phyloP scores from a whole-genome alignment of 176 grass and related monocot species.

The Triticum timopheevii region DNA sequence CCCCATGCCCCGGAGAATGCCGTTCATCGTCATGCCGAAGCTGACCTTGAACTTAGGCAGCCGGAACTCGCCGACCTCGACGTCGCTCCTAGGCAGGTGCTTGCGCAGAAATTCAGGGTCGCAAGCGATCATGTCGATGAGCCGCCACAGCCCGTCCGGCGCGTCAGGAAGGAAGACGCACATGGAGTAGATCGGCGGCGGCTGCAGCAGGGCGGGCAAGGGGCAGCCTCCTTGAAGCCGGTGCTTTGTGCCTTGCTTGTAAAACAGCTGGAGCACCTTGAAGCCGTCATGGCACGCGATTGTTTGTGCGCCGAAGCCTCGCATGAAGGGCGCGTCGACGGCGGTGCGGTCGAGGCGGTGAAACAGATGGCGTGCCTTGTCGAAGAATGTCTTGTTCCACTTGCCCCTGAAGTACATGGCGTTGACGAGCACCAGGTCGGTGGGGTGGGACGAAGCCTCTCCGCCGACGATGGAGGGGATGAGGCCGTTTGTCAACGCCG shows the following conservation, averaged over 20 bases:
- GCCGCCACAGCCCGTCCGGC: neutral
- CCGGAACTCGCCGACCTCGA: neutral
- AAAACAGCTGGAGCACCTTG: neutral
- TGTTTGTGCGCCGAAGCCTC: neutral
- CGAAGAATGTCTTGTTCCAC: neutral
- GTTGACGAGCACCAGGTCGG: neutral
- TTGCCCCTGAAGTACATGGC: neutral
- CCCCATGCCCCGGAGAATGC: neutral
- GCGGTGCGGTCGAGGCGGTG: too few species aligned
- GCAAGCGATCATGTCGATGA: neutral
- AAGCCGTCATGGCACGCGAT: neutral
- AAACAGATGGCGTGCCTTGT: neutral
- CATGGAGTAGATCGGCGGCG: neutral
- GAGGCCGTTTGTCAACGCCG: neutral
- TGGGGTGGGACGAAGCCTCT: neutral
- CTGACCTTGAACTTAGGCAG: neutral
- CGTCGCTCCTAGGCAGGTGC: neutral
- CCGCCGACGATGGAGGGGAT: neutral
- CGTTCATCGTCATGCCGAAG: neutral
- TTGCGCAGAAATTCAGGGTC: neutral
- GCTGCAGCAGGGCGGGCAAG: neutral
- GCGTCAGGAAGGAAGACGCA: neutral
- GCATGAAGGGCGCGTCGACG: neutral
- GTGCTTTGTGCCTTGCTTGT: neutral
- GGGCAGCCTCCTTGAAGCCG: neutral